Evolutionary conservation across 2,329 filamentous ascomycete species (phyloP).

Genomic region (Xylaria sp.): DNA sequence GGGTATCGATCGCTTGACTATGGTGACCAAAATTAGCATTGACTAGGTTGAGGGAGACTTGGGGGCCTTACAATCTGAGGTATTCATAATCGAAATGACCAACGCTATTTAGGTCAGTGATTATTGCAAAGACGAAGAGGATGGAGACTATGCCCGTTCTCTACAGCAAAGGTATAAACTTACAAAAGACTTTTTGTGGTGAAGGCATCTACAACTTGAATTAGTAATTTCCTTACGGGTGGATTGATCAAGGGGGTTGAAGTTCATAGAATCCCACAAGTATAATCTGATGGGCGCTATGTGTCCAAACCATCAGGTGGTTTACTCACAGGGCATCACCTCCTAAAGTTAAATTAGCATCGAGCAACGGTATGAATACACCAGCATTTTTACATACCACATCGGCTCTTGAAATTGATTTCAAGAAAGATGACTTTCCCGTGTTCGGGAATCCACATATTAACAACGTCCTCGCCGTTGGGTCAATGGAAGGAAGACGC

Average conservation of each 20-base stretch:
- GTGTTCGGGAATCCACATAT: constrained; percentile 99
- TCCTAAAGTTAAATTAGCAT: constrained; percentile 32
- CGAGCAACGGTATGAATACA: not conserved
- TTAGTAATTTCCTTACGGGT: constrained; percentile 11
- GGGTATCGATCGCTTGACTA: constrained; percentile 86
- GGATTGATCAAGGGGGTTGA: not conserved
- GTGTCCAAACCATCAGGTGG: not conserved
- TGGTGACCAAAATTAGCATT: constrained; percentile 24
- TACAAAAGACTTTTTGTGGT: constrained; percentile 93
- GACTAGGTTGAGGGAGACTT: not conserved
- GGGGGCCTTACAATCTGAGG: constrained; percentile 64
- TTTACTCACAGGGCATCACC: constrained; percentile 36
- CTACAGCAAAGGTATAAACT: constrained; percentile 1
- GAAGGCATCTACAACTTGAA: constrained; percentile 73
- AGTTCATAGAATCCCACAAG: not conserved
- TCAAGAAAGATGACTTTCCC: constrained; percentile 95
- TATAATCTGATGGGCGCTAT: not conserved
- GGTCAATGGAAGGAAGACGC: constrained; percentile 97
- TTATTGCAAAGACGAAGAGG: not conserved
- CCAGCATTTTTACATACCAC: constrained; percentile 57
- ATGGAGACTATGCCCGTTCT: not conserved
- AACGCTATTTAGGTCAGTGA: constrained; percentile 58
- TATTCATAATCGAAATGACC: constrained; percentile 99
- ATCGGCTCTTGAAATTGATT: constrained; percentile 91
- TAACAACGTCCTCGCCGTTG: constrained; percentile 93